A percentile compares a stretch with the other conserved stretches of the same genome.
These are phyloP conservation scores for Plantago lanceolata DNA, from an alignment of 305 asterid species.

Conservation along the genomic window DNA sequence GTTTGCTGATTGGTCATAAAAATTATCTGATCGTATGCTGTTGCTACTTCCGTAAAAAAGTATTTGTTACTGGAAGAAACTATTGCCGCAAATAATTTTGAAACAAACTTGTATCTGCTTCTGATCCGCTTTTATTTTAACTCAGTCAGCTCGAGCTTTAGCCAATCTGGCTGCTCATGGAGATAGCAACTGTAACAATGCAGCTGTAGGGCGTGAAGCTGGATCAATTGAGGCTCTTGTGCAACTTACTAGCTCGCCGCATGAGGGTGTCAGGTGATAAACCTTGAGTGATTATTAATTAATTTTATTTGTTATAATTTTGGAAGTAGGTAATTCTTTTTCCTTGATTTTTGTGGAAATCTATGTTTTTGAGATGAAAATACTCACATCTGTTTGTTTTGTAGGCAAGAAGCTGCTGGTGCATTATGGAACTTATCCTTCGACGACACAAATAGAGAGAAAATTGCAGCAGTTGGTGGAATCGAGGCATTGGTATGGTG, in stretches of 20 bases:
- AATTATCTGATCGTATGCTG: constrained; percentile 16
- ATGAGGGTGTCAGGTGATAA: constrained; percentile 80
- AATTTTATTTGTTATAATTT: constrained; percentile 7
- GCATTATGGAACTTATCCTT: constrained; percentile 96
- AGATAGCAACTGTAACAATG: constrained; percentile 79
- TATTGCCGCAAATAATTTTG: not conserved
- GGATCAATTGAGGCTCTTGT: constrained; percentile 93
- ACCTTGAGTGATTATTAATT: constrained; percentile 5
- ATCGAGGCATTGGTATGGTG: constrained; percentile 83
- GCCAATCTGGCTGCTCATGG: constrained; percentile 98
- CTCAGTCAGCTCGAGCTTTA: constrained; percentile 89
- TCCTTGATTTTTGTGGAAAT: not conserved
- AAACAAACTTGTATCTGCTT: constrained; percentile 9
- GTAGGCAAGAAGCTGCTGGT: constrained; percentile 98
- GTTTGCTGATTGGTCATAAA: not conserved
- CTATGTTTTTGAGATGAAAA: constrained; percentile 6
- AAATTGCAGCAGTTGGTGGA: constrained; percentile 87
- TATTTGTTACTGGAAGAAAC: constrained; percentile 11
- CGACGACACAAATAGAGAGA: constrained; percentile 93
- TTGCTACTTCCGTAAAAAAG: constrained; percentile 13
- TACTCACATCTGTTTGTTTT: constrained; percentile 20
- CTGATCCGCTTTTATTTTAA: constrained; percentile 11
- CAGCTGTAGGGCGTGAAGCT: constrained; percentile 77
- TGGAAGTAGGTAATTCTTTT: constrained; percentile 6
- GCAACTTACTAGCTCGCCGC: constrained; percentile 70